These are phyloP conservation scores for Cystofilobasidium bisporidii DNA, from an alignment of 768 basidiomycete species.

Conservation along the genomic window DNA sequence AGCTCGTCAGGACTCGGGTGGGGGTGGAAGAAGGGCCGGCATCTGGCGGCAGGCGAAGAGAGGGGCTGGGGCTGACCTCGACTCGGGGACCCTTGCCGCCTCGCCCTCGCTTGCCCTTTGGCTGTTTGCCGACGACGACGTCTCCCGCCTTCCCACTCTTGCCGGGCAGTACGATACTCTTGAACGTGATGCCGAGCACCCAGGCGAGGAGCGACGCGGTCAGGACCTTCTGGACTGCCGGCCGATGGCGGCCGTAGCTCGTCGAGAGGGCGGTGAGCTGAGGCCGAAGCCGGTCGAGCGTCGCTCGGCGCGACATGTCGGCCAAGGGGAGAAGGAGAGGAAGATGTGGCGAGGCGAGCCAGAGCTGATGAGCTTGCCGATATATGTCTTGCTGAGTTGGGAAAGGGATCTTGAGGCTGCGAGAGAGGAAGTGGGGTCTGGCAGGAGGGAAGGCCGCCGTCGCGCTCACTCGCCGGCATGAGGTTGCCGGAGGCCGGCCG, in stretches of 20 bases:
- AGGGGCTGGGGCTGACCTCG: slow-evolving; percentile 27
- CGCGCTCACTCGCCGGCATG: not conserved
- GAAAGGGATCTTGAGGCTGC: no score
- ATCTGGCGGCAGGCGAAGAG: not conserved
- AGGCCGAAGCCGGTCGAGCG: not conserved
- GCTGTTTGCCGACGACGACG: not conserved
- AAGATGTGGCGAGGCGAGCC: no score
- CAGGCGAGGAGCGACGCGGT: slow-evolving; percentile 63
- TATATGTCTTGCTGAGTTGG: no score
- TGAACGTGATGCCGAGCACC: slow-evolving; percentile 56
- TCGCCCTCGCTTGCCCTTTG: slow-evolving; percentile 9
- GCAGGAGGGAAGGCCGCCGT: no score
- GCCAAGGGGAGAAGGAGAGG: no score
- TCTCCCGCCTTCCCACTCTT: slow-evolving; percentile 33
- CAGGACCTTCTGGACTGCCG: slow-evolving; percentile 60
- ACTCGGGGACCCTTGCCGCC: slow-evolving; percentile 26
- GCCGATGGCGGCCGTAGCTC: slow-evolving; percentile 47
- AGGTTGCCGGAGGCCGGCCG: not conserved
- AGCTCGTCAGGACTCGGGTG: slow-evolving; percentile 1
- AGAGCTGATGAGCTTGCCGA: no score
- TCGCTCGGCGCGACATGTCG: not conserved
- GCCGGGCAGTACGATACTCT: slow-evolving; percentile 46
- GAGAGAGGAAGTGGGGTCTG: no score
- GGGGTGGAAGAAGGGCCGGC: not conserved
- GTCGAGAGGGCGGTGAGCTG: not conserved